These are phyloP conservation scores for Trichosporon faecale DNA, from an alignment of 1,284 basidiomycete genomes.

Conservation along the genomic window DNA sequence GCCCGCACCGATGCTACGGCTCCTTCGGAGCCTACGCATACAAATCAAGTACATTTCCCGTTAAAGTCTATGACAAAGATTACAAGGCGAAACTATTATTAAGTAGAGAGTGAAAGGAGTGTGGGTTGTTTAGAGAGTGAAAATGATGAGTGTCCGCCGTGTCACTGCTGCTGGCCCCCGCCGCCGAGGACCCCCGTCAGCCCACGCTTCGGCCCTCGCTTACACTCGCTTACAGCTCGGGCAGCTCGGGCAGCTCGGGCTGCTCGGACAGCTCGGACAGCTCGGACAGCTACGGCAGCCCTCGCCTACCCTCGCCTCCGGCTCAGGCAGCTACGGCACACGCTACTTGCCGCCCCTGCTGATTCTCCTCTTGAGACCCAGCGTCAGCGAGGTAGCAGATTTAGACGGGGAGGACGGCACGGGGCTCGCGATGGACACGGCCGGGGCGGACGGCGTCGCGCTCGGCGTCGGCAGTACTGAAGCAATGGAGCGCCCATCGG, in stretches of 20 bases:
- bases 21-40: neutral
- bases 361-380: neutral
- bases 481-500: conserved; percentile 16
- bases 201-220: no score
- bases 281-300: no score
- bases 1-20: no score
- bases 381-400: neutral
- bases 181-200: no score
- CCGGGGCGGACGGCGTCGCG: neutral
- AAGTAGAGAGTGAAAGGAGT: neutral
- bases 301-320: no score
- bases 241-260: no score
- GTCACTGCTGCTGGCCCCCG: neutral
- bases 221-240: no score
- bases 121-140: neutral
- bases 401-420: neutral
- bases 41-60: neutral
- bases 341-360: neutral
- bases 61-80: neutral
- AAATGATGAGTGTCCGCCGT: neutral
- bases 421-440: neutral
- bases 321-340: no score
- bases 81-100: neutral
- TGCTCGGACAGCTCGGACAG: no score
- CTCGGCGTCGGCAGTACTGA: neutral